Evolutionary conservation across 164 flowering plant species (phyloP).

Genomic region (Houttuynia cordata): DNA sequence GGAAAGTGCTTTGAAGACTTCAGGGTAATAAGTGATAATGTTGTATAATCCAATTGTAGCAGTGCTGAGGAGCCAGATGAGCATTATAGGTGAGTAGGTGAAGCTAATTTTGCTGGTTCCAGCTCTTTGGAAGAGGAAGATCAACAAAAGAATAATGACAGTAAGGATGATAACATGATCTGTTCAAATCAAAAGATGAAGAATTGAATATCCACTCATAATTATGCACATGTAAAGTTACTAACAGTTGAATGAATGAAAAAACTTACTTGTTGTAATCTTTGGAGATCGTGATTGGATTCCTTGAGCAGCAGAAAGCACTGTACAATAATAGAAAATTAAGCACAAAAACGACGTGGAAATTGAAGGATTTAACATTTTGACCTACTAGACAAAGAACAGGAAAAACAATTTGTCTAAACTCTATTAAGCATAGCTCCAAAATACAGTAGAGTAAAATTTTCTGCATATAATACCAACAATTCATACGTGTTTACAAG

Average conservation of each 20-base stretch:
- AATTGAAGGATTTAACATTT: background rate
- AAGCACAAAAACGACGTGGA: no score
- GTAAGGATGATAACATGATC: constrained; percentile 17
- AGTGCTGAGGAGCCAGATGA: constrained; percentile 14
- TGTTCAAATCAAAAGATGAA: constrained; percentile 1
- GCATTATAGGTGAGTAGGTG: constrained; percentile 22
- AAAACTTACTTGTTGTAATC: constrained; percentile 11
- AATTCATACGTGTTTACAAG: no score
- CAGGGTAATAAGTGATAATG: constrained; percentile 13
- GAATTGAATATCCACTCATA: background rate
- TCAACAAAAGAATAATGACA: constrained; percentile 8
- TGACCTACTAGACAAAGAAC: background rate
- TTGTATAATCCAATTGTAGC: constrained; percentile 14
- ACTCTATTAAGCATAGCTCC: no score
- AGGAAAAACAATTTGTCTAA: no score
- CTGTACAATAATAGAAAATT: constrained; percentile 6
- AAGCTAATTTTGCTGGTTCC: constrained; percentile 20
- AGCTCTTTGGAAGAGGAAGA: constrained; percentile 15
- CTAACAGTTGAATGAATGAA: background rate
- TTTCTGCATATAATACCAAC: no score
- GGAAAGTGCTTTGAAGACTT: constrained; percentile 14
- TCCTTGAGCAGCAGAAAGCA: constrained; percentile 24
- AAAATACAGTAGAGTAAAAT: no score
- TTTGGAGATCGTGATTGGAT: constrained; percentile 16
- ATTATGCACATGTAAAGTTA: background rate